These are phyloP conservation scores for Annulohypoxylon moriforme DNA, from an alignment of 495 filamentous ascomycete species.

Conservation along the genomic window DNA sequence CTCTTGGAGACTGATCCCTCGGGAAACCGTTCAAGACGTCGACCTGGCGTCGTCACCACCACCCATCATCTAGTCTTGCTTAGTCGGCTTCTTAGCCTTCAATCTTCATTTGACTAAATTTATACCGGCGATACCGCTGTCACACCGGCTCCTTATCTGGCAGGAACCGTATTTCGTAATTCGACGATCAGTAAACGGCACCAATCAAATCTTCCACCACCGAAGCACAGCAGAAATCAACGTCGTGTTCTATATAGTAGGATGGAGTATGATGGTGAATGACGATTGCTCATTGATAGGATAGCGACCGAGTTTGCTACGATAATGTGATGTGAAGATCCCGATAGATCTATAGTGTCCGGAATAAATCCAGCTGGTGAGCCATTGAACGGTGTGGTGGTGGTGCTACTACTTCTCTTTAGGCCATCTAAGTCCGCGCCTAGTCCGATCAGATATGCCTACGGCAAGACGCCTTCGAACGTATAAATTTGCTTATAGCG, in stretches of 20 bases:
- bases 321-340: conserved; percentile 14
- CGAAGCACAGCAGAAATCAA: conserved; percentile 17
- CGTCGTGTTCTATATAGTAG: conserved; percentile 1
- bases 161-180: conserved; percentile 19
- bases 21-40: background rate
- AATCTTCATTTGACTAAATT: background rate
- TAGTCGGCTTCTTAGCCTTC: conserved; percentile 4
- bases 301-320: background rate
- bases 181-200: conserved; percentile 11
- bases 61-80: conserved; percentile 5
- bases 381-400: background rate
- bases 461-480: background rate
- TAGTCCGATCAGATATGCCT: background rate
- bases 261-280: conserved; percentile 14
- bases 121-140: conserved; percentile 14
- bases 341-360: conserved; percentile 8
- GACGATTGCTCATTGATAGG: conserved; percentile 16
- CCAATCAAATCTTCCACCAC: conserved; percentile 26
- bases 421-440: background rate
- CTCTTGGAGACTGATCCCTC: conserved; percentile 11
- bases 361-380: background rate
- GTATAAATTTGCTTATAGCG: background rate
- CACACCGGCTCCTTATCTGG: conserved; percentile 25
- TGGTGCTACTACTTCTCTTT: background rate
- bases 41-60: conserved; percentile 14